Conservation (phyloP, 2,329 filamentous ascomycete genomes). For the Diplodia intermedia region DNA sequence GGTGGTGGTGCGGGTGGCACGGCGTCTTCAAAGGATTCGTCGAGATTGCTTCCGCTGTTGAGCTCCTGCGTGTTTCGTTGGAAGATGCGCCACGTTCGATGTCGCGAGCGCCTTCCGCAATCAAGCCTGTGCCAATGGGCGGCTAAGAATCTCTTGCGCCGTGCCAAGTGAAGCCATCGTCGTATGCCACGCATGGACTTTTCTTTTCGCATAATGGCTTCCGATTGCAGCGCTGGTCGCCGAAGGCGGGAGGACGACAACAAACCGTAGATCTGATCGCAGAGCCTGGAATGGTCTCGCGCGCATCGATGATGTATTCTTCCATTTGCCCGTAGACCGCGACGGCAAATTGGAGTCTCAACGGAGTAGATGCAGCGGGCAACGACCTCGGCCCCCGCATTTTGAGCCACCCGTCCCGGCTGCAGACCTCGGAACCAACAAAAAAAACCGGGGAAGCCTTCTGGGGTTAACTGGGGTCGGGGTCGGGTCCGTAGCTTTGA, state of each 20-base stretch:
- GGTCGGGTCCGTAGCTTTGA: background rate
- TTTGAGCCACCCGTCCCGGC: background rate
- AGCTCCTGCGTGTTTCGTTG: background rate
- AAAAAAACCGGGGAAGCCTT: conserved; percentile 7
- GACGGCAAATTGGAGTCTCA: background rate
- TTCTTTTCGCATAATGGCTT: background rate
- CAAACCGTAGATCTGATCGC: background rate
- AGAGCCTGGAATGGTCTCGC: background rate
- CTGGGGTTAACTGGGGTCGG: conserved; percentile 1
- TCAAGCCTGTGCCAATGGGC: conserved; percentile 27
- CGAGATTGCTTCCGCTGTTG: background rate
- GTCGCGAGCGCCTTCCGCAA: conserved; percentile 5
- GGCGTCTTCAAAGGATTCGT: conserved; percentile 13
- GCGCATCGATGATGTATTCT: conserved; percentile 2
- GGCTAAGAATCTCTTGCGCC: conserved; percentile 1
- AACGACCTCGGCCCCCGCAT: conserved; percentile 2
- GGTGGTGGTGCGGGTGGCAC: conserved; percentile 4
- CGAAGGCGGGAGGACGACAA: background rate
- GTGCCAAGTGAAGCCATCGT: conserved; percentile 20
- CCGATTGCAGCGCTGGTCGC: background rate
- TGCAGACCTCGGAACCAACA: background rate
- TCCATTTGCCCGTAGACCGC: conserved; percentile 12
- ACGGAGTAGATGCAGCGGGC: background rate
- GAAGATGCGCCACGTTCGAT: conserved; percentile 7
- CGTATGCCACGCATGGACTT: conserved; percentile 13